These are phyloP conservation scores for Trametes versicolor DNA, from an alignment of 1,284 basidiomycete genomes.

Conservation along the genomic window DNA sequence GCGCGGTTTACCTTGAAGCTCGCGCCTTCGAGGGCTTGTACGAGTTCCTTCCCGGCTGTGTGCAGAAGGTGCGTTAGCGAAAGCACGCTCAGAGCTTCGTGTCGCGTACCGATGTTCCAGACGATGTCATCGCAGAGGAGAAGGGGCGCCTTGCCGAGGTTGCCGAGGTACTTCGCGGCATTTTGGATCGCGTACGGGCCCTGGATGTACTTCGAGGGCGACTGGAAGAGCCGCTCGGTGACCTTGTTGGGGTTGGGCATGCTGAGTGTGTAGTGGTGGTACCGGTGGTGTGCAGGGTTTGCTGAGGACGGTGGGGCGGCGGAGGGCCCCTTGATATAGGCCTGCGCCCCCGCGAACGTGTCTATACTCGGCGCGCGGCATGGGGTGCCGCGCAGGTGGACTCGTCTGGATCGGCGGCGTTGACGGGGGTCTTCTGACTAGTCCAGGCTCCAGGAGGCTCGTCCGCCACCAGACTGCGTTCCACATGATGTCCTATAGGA, in stretches of 20 bases:
- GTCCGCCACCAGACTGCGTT: conserved; percentile 2
- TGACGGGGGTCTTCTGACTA: not conserved
- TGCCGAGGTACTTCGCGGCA: conserved; percentile 43
- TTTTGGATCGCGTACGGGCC: conserved; percentile 48
- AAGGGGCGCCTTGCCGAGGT: conserved; percentile 43
- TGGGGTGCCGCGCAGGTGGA: not conserved
- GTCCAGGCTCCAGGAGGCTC: conserved; percentile 3
- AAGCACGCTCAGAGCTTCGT: not conserved
- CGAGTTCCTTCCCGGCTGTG: conserved; percentile 45
- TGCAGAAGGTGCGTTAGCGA: not conserved
- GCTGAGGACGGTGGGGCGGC: not conserved
- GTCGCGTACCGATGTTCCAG: conserved; percentile 44
- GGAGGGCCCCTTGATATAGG: conserved; percentile 8
- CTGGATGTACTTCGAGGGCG: conserved; percentile 50
- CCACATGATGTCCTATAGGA: not conserved
- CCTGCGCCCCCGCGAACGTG: conserved; percentile 12
- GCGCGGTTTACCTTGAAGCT: conserved; percentile 42
- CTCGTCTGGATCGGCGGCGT: not conserved
- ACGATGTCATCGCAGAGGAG: conserved; percentile 45
- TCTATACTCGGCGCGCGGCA: not conserved
- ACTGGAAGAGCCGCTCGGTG: conserved; percentile 48
- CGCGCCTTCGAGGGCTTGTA: conserved; percentile 38
- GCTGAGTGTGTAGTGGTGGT: conserved; percentile 16
- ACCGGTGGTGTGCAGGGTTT: conserved; percentile 11
- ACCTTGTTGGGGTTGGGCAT: conserved; percentile 47